Evolutionary conservation across 148 eudicot species (phyloP), one percentile per base, ranked within the genome.

Genomic region (Amaranthus palmeri): DNA sequence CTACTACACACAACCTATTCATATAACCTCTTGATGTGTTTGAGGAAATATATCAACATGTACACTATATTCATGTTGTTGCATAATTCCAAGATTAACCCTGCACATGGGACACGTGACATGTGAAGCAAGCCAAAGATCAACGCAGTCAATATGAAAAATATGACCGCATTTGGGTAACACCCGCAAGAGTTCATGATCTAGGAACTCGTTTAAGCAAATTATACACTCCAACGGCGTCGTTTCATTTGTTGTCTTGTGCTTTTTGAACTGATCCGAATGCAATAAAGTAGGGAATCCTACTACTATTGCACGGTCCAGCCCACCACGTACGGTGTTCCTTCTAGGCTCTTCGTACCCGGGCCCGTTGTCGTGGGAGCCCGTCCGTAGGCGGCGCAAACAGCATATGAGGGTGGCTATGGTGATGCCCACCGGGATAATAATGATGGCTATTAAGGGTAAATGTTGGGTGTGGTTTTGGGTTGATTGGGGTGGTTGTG

Each of bases 51-150:
- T 25, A 25, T 25, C 36, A 25, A 25, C 36, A 25, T 25, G 36
- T 25, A 25, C 36, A 25, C 36, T 25, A 25, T 25, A 25, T 25
- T 25, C 36, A 25, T 25, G 36, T 25, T 25, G 36, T 25, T 25
- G 36, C 36, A 25, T 25, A 25, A 25, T 25, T 14, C 77, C 83
- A 54, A 82, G 45, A n/a, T 61, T 71, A 3, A 83, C 84, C 2
- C 88, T 72, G 54, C 91, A 88, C 7, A 83, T 81, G 0, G 92
- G 92, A 63, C 92, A 88, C 8, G 88, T 83, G 72, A 73, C 71
- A 52, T 83, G 81, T 10, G 74, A 51, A 2, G 55, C 62, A 0
- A 88, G 72, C 92, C 91, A 88, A 0, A 76, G 81, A 18, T 75
- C 84, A 42, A 88, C 48, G 74, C 92, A 88, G 25, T 74, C 66